phyloP scores from a whole-genome alignment of 169 alveolate genomes.

The Perkinsus olseni region DNA sequence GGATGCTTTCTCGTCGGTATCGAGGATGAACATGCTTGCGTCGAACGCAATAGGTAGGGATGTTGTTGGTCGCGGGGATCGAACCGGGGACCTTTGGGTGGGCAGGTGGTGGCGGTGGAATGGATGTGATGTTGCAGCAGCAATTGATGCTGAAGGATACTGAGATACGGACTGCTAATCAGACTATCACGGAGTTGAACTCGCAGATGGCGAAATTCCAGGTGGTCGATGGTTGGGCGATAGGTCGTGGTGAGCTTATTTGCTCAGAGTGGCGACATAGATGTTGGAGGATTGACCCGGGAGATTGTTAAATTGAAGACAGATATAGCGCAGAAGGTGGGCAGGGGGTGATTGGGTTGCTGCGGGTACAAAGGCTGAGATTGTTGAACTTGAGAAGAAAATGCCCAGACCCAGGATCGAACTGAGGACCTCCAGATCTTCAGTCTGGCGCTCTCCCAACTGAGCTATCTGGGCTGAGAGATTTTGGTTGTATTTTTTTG shows the following conservation, averaged over 20 bases:
- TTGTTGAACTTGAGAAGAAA: conserved; percentile 12
- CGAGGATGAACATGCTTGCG: too few relatives aligned
- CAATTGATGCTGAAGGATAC: not conserved
- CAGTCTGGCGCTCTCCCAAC: conserved; percentile 96
- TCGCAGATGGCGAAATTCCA: not conserved
- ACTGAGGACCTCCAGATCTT: conserved; percentile 93
- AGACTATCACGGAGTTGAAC: not conserved
- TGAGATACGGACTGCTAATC: not conserved
- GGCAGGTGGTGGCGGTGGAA: not conserved
- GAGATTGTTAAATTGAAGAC: not conserved
- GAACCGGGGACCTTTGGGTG: not conserved
- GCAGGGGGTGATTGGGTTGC: too few relatives aligned
- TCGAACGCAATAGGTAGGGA: too few relatives aligned
- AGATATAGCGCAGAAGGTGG: not conserved
- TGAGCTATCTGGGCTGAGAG: conserved; percentile 71
- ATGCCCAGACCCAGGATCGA: conserved; percentile 89
- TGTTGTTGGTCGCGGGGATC: not conserved
- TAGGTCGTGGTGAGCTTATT: too few relatives aligned
- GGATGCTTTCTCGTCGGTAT: too few relatives aligned
- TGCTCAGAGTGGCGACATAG: not conserved
- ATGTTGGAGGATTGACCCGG: not conserved
- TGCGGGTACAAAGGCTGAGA: not conserved
- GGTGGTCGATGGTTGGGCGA: not conserved
- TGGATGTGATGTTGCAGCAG: not conserved
- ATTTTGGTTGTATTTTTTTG: not conserved